Conservation (phyloP, 768 basidiomycete genomes). For the Sutorius australiensis region DNA sequence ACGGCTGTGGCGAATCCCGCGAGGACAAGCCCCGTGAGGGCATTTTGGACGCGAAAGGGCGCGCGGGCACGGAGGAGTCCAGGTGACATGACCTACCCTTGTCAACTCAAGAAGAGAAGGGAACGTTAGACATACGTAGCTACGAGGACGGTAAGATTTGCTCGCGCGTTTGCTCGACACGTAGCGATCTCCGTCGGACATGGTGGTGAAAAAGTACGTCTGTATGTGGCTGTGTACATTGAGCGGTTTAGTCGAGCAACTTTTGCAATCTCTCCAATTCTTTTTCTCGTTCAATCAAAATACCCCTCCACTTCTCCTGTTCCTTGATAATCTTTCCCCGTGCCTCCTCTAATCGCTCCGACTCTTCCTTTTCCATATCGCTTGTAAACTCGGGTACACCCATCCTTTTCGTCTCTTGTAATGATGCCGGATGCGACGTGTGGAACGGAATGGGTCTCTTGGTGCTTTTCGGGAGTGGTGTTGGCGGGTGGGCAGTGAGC, state of each 20-base stretch:
- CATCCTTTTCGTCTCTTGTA: conserved; percentile 60
- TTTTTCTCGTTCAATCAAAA: conserved; percentile 76
- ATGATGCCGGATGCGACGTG: conserved; percentile 50
- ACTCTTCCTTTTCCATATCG: conserved; percentile 86
- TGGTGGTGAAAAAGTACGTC: conserved; percentile 4
- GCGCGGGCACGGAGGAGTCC: conserved; percentile 84
- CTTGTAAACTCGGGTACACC: conserved; percentile 80
- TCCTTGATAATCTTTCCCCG: conserved; percentile 66
- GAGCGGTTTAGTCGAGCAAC: too few relatives aligned
- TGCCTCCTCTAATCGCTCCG: conserved; percentile 73
- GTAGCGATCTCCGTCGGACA: conserved; percentile 33
- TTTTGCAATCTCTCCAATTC: conserved; percentile 71
- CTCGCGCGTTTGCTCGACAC: conserved; percentile 31
- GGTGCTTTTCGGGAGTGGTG: conserved; percentile 59
- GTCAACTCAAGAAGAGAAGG: background rate
- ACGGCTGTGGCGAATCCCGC: conserved; percentile 74
- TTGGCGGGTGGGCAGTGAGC: conserved; percentile 79
- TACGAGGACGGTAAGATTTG: conserved; percentile 38
- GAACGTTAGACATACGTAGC: conserved; percentile 29
- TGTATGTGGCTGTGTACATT: conserved; percentile 16
- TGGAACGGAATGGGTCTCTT: conserved; percentile 73
- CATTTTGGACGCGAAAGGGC: conserved; percentile 78
- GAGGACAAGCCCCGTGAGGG: conserved; percentile 69
- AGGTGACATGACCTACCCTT: conserved; percentile 65
- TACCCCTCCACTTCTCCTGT: conserved; percentile 66